These are phyloP conservation scores for Aspergillus sojae DNA, from an alignment of 2,329 filamentous ascomycete species.

Conservation along the genomic window DNA sequence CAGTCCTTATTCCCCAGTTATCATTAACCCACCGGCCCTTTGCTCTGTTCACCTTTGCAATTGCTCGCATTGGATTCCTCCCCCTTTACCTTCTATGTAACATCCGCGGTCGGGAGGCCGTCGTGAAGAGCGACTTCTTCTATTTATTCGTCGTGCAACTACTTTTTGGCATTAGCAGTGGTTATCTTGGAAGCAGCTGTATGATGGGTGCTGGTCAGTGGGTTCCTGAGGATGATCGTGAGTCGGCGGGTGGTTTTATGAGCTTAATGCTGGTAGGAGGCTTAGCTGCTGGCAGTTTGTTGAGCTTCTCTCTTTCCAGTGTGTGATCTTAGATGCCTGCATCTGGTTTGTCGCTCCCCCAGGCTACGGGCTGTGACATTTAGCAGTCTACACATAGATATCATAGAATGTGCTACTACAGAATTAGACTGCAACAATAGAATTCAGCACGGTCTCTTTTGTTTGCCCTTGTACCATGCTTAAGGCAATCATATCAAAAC, in stretches of 20 bases:
- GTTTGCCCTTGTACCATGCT: neutral
- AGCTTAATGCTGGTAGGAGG: slow-evolving; percentile 84
- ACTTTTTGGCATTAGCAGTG: slow-evolving; percentile 81
- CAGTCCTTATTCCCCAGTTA: slow-evolving; percentile 62
- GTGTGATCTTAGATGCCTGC: slow-evolving; percentile 4
- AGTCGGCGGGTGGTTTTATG: slow-evolving; percentile 94
- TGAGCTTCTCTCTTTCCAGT: slow-evolving; percentile 75
- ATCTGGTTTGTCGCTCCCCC: neutral
- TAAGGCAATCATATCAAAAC: too few relatives aligned
- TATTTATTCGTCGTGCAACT: slow-evolving; percentile 84
- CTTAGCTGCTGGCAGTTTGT: slow-evolving; percentile 78
- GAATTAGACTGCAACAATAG: neutral
- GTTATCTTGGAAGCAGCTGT: slow-evolving; percentile 80
- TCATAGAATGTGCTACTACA: neutral
- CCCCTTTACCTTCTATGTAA: slow-evolving; percentile 92
- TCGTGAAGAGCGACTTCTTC: slow-evolving; percentile 79
- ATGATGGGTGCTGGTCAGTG: slow-evolving; percentile 89
- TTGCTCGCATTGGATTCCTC: slow-evolving; percentile 70
- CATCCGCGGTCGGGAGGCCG: slow-evolving; percentile 72
- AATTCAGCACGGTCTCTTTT: neutral
- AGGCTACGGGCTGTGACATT: neutral
- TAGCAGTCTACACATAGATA: neutral
- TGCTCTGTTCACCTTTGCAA: slow-evolving; percentile 67
- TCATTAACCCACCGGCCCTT: slow-evolving; percentile 64
- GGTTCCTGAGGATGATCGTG: slow-evolving; percentile 79